Percentiles rank a stretch among this genome's conserved stretches.
phyloP scores from a whole-genome alignment of 2,329 filamentous ascomycete genomes.

The Stagonosporopsis vannaccii region DNA sequence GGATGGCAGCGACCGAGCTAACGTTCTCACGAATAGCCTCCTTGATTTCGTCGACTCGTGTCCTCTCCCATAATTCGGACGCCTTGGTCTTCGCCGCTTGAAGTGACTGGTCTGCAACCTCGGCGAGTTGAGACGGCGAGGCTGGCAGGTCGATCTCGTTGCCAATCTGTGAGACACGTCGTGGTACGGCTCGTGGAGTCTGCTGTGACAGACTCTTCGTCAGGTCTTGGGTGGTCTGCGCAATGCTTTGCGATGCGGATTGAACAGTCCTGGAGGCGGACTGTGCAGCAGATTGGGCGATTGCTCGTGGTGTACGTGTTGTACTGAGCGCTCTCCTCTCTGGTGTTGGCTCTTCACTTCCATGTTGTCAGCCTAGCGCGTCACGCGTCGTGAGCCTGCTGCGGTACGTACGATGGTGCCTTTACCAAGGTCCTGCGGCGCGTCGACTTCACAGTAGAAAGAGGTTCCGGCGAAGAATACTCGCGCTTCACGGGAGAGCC shows the following conservation, averaged over 20 bases:
- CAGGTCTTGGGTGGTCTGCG: conserved; percentile 4
- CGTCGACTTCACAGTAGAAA: conserved; percentile 40
- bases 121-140: conserved; percentile 67
- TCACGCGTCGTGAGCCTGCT: conserved; percentile 32
- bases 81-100: conserved; percentile 74
- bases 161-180: conserved; percentile 65
- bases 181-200: conserved; percentile 46
- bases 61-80: conserved; percentile 68
- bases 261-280: conserved; percentile 9
- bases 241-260: conserved; percentile 11
- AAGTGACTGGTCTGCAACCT: conserved; percentile 72
- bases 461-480: conserved; percentile 45
- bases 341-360: conserved; percentile 53
- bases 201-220: conserved; percentile 12
- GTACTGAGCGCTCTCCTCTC: conserved; percentile 46
- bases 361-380: conserved; percentile 36
- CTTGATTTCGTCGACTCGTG: conserved; percentile 71
- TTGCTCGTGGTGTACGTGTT: conserved; percentile 12
- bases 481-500: conserved; percentile 63
- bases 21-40: conserved; percentile 72
- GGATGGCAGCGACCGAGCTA: conserved; percentile 68
- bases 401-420: conserved; percentile 39
- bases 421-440: conserved; percentile 47
- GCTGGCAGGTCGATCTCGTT: conserved; percentile 68
- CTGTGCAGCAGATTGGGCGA: conserved; percentile 37